Base-by-base conservation (phyloP, 176 grass and related monocot species). In the Carex pumila region DNA sequence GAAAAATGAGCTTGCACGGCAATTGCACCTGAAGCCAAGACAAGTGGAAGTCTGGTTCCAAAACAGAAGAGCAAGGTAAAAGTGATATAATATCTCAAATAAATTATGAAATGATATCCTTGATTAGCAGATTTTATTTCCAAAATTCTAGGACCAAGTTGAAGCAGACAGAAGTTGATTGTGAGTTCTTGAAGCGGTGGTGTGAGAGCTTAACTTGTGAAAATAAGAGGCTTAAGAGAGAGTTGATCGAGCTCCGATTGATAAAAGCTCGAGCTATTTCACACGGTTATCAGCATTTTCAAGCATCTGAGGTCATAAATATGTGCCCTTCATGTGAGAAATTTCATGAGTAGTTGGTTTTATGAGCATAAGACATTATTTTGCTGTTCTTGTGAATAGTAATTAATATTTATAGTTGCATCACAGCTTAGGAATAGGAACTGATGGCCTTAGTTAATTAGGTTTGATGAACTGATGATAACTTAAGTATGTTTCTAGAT, bases 1-100 rank as follows among this genome's bases (percentile, higher is more conserved):
- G 78, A 97, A 97, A 70, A 86, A 90, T 17, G 86, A 91, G 52
- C 87, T 97, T 12, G 85, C 94, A 0, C 13, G 74, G 65, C 85
- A 87, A 79, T 85, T 94, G 84, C 90, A 97, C 65, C 88, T 97
- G 12, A 87, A 45, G 6, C 52, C 91, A 3, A 88, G 94, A 59
- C 94, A 97, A 81, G 94, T 97, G 3, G 94, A 97, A 85, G 91
- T 97, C 5, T 97, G 94, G 94, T 97, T 97, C 78, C 94, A 97
- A 65, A 97, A 97, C 6, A 90, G 91, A 89, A 94, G 94, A 65
- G 94, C 91, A 60, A 97, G 94, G 94, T 97, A 88, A 65, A 65
- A 69, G 53, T 15, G 43, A 10, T 45, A 45, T 71, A 11, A 60
- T 55, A 79, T 37, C 13, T 64, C 21, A 22, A 15, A 72, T 83